Percentiles rank a stretch among this genome's conserved stretches.
Conservation (phyloP, 495 filamentous ascomycete species). For the Penicillium waksmanii region DNA sequence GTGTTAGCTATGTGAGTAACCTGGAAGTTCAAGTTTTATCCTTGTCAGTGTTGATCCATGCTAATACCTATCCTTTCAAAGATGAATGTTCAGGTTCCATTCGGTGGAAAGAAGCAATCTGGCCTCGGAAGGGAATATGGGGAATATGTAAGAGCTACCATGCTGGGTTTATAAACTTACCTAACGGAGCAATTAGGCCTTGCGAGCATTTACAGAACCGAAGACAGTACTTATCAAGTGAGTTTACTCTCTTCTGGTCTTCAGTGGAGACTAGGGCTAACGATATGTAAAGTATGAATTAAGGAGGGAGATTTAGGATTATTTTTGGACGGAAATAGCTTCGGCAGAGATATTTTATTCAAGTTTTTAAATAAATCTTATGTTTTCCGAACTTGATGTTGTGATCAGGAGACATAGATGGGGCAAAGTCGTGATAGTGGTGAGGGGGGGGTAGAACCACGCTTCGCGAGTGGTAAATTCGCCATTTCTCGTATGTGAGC, state of each 20-base stretch:
- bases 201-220: conserved; percentile 2
- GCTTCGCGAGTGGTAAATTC: too few relatives aligned
- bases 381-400: too few relatives aligned
- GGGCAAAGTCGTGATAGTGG: too few relatives aligned
- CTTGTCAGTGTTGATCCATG: not conserved
- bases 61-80: not conserved
- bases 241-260: not conserved
- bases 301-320: not conserved
- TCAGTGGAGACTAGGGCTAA: too few relatives aligned
- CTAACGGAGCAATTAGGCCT: not conserved
- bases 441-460: too few relatives aligned
- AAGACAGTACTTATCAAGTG: conserved; percentile 5
- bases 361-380: too few relatives aligned
- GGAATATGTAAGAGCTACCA: not conserved
- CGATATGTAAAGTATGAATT: not conserved
- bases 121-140: conserved; percentile 4
- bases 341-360: too few relatives aligned
- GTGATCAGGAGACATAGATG: too few relatives aligned
- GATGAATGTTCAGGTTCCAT: conserved; percentile 7
- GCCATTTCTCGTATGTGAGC: too few relatives aligned
- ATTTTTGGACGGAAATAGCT: not conserved
- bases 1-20: conserved; percentile 9
- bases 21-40: not conserved
- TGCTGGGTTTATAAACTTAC: not conserved
- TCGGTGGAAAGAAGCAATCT: conserved; percentile 3